These are phyloP conservation scores for Kitagawia praeruptora DNA, from an alignment of 129 eudicot species.

Conservation along the genomic window DNA sequence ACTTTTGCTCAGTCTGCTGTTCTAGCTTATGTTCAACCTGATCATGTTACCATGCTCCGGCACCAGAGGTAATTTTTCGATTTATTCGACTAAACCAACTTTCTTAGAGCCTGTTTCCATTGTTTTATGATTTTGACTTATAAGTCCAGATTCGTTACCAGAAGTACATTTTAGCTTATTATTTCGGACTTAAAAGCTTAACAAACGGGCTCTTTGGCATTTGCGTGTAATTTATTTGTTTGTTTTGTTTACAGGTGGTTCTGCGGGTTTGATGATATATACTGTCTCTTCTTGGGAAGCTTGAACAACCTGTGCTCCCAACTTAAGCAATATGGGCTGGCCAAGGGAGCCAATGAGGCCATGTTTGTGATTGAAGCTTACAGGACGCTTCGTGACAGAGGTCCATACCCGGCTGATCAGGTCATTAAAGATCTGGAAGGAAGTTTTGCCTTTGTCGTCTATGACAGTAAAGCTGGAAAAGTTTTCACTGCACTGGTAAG, in stretches of 20 bases:
- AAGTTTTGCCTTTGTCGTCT: slow-evolving; percentile 79
- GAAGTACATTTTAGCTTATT: too few species aligned
- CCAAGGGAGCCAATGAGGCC: slow-evolving; percentile 70
- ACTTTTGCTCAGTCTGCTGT: slow-evolving; percentile 59
- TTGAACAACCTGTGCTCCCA: slow-evolving; percentile 68
- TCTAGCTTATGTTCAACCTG: slow-evolving; percentile 57
- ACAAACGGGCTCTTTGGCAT: not conserved
- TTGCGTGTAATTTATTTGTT: not conserved
- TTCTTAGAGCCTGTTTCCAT: too few species aligned
- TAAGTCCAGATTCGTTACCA: too few species aligned
- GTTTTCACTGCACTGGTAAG: slow-evolving; percentile 86
- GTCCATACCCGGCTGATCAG: slow-evolving; percentile 93
- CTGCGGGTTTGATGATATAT: slow-evolving; percentile 62
- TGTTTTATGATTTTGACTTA: too few species aligned
- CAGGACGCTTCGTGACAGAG: slow-evolving; percentile 74
- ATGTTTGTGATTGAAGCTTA: slow-evolving; percentile 93
- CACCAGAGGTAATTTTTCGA: slow-evolving; percentile 26
- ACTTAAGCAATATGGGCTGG: slow-evolving; percentile 65
- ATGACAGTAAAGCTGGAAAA: slow-evolving; percentile 71
- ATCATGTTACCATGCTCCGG: not conserved
- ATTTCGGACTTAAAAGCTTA: too few species aligned
- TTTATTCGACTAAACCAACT: not conserved
- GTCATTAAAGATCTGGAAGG: slow-evolving; percentile 91
- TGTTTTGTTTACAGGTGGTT: slow-evolving; percentile 38
- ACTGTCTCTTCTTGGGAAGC: slow-evolving; percentile 72